Evolutionary conservation across 495 filamentous ascomycete genomes (phyloP).

Genomic region (Amniculicola lignicola): DNA sequence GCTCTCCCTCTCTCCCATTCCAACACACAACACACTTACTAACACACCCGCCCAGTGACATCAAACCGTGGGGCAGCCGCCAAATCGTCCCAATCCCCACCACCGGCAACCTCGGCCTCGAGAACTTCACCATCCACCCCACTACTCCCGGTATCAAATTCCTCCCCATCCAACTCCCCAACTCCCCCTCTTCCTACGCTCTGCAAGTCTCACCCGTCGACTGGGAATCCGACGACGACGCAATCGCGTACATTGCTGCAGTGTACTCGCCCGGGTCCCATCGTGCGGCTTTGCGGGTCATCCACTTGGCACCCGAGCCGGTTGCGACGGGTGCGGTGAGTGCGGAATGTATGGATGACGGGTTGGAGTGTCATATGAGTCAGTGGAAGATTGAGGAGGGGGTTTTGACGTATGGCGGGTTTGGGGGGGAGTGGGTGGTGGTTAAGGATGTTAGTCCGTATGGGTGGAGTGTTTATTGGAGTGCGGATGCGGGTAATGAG

Average conservation of each 20-base stretch:
- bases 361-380: background rate
- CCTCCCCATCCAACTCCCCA: background rate
- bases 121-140: conserved; percentile 21
- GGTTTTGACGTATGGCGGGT: background rate
- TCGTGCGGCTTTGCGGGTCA: no score
- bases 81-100: conserved; percentile 4
- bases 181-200: background rate
- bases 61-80: conserved; percentile 3
- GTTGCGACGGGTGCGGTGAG: no score
- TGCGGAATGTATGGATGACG: background rate
- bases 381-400: background rate
- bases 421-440: background rate
- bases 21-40: background rate
- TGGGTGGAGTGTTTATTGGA: conserved; percentile 12
- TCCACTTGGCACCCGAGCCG: no score
- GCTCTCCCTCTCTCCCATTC: no score
- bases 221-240: background rate
- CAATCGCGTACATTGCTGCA: no score
- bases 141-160: conserved; percentile 2
- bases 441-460: background rate
- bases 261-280: no score
- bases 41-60: conserved; percentile 1
- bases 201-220: background rate
- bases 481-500: background rate
- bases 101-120: conserved; percentile 6